phyloP scores from a whole-genome alignment of 257 asterid species.

The Solanum tarijense region DNA sequence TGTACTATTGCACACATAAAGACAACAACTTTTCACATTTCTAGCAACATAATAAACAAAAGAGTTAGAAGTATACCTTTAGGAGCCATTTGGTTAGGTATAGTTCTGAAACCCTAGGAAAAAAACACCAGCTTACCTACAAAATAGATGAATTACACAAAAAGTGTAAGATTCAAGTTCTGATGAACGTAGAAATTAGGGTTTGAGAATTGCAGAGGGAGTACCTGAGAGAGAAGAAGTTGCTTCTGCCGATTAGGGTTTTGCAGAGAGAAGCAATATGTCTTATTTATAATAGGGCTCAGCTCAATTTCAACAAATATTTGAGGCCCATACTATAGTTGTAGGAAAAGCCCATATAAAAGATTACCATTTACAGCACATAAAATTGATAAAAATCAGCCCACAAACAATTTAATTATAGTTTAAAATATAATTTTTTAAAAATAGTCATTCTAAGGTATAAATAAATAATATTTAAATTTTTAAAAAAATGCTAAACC shows the following conservation, averaged over 20 bases:
- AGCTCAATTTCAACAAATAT: background rate
- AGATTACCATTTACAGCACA: background rate
- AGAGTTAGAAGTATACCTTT: slow-evolving; percentile 28
- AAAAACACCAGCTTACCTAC: slow-evolving; percentile 11
- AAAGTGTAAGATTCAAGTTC: background rate
- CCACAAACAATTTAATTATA: too few relatives aligned
- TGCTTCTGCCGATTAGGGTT: slow-evolving; percentile 25
- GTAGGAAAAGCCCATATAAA: background rate
- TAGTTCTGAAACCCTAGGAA: background rate
- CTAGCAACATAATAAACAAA: background rate
- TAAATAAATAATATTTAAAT: too few relatives aligned
- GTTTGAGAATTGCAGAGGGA: background rate
- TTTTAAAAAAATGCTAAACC: too few relatives aligned
- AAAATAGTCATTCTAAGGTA: too few relatives aligned
- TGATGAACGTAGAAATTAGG: background rate
- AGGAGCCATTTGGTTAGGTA: slow-evolving; percentile 33
- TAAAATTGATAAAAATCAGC: background rate
- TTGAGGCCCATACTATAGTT: background rate
- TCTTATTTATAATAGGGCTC: background rate
- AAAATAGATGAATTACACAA: background rate
- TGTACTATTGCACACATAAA: background rate
- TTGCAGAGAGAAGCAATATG: background rate
- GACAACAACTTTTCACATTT: background rate
- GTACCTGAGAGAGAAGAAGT: background rate
- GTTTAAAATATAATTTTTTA: too few relatives aligned